These are phyloP conservation scores for Hirschfeldia incana DNA, from an alignment of 345 rosid genomes.

Conservation along the genomic window DNA sequence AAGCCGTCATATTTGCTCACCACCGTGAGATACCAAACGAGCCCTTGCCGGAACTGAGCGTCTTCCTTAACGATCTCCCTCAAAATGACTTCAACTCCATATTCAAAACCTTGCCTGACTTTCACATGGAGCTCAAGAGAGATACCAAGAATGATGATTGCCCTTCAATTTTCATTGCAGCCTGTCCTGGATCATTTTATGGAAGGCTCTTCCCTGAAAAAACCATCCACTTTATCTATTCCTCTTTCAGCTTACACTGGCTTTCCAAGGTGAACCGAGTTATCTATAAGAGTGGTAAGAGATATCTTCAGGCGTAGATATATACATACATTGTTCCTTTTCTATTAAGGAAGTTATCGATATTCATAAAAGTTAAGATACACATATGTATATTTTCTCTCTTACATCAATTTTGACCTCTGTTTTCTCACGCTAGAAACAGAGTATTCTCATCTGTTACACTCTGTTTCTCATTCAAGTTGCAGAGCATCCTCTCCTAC, in stretches of 20 bases:
- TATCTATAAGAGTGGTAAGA: too few species aligned
- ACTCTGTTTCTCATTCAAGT: too few species aligned
- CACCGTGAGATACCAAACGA: constrained; percentile 22
- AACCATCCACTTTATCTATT: constrained; percentile 65
- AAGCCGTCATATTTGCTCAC: constrained; percentile 37
- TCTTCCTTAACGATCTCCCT: constrained; percentile 63
- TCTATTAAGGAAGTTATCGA: too few species aligned
- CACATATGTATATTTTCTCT: too few species aligned
- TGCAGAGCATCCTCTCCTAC: too few species aligned
- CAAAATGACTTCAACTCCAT: constrained; percentile 65
- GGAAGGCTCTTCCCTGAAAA: constrained; percentile 72
- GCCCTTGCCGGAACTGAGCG: constrained; percentile 46
- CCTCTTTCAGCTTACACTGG: constrained; percentile 88
- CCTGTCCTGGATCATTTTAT: constrained; percentile 82
- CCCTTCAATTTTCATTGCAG: constrained; percentile 51
- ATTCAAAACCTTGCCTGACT: constrained; percentile 57
- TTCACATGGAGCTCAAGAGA: constrained; percentile 43
- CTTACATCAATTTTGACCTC: too few species aligned
- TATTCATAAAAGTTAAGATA: too few species aligned
- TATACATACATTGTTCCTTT: too few species aligned
- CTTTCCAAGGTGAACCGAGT: constrained; percentile 59
- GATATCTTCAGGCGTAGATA: too few species aligned
- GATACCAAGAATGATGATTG: constrained; percentile 24
- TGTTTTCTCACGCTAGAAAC: too few species aligned
- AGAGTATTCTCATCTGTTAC: too few species aligned